Base-by-base conservation (phyloP, 2,329 filamentous ascomycete species). In the Pyrenophora teres region DNA sequence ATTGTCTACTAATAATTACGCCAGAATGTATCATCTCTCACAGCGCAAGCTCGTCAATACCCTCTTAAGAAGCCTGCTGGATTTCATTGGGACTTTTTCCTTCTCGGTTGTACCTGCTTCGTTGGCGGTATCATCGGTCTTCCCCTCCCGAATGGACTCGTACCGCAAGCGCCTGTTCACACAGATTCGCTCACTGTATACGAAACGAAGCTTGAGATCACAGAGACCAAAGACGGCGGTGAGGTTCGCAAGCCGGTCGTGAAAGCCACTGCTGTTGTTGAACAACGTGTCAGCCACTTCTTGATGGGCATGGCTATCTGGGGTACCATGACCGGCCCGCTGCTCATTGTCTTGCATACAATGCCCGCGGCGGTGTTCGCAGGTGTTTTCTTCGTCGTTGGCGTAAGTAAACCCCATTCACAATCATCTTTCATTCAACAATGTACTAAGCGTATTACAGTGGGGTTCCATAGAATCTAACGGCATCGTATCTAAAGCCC, bases 71-170 rank as follows among this genome's bases (percentile, higher is more conserved):
- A 83, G 52, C 80, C 81, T 0, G 80, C 78, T 3, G 80, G 81
- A 2, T 83, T 83, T 56, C 79, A 83, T 61, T 83, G 81, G 81
- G 81, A 83, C 64, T 81, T 83, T 64, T 82, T 83, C 65, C 73
- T 83, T 0, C 75, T 83, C 2, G 80, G 80, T 3, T 79, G 75
- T 60, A 82, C 80, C 6, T 81, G 78, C 37, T 81, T 81, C 56
- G 74, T 82, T 13, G 73, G 74, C 8, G 80, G 79, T 4, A 74
- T 83, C 27, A 72, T 82, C 6, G 80, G 80, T 1, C 72, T 83
- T 6, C 81, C 80, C 0, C 66, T 83, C 36, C 80, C 81, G 1
- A 83, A 83, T 42, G 80, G 81, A 13, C 74, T 83, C 1, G 78
- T 82, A 1, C 80, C 81, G 2, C 80, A 82, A 58, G 81, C 81